Conservation (phyloP, 805 yeast species). For the Zygotorulaspora danielsina region DNA sequence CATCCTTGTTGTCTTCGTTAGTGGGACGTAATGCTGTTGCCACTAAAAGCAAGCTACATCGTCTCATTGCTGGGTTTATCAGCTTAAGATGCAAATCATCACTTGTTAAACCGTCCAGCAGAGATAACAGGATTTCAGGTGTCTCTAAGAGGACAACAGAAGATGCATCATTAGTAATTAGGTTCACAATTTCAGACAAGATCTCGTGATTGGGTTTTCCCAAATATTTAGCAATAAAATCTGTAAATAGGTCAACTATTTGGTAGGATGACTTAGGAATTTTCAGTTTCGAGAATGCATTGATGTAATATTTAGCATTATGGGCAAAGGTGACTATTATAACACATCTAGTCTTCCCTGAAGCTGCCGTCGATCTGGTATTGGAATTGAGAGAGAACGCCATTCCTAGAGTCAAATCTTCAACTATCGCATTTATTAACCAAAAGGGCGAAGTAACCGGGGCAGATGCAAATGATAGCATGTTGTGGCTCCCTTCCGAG, state of each 20-base stretch:
- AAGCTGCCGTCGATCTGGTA: constrained; percentile 23
- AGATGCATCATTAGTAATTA: constrained; percentile 41
- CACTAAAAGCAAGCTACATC: constrained; percentile 28
- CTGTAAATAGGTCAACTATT: constrained; percentile 46
- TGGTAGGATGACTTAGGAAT: constrained; percentile 22
- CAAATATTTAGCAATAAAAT: constrained; percentile 41
- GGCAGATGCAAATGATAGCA: constrained; percentile 39
- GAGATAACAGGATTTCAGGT: constrained; percentile 32
- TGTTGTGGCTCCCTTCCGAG: constrained; percentile 20
- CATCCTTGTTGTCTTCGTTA: constrained; percentile 15
- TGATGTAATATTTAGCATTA: constrained; percentile 17
- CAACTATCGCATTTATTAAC: constrained; percentile 54
- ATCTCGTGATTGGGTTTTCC: constrained; percentile 71
- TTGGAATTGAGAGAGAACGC: constrained; percentile 41
- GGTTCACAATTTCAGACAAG: constrained; percentile 63
- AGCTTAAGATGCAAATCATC: constrained; percentile 28
- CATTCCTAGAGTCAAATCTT: constrained; percentile 44
- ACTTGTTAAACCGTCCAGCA: constrained; percentile 26
- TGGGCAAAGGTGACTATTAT: constrained; percentile 31
- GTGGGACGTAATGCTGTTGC: constrained; percentile 3
- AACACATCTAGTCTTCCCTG: constrained; percentile 20
- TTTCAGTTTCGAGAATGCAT: constrained; percentile 24
- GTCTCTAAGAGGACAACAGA: constrained; percentile 29
- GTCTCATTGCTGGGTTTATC: constrained; percentile 25
- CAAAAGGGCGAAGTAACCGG: constrained; percentile 61